Evolutionary conservation across 495 filamentous ascomycete genomes (phyloP), one percentile per base, ranked within the genome.

Genomic region (Hypoxylon intermedium): DNA sequence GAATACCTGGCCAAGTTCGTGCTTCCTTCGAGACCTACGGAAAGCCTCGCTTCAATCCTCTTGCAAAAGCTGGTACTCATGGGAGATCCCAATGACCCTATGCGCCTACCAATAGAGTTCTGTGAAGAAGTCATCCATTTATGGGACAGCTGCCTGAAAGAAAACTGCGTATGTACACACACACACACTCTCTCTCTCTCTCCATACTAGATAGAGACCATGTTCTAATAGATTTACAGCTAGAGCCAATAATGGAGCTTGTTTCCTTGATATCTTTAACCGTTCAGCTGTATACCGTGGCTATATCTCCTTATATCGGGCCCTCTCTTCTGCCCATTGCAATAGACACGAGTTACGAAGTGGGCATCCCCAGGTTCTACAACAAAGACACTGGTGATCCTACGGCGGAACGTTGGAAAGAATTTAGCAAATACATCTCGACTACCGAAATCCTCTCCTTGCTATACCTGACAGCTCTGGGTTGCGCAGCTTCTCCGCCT

Each of bases 191-290:
- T n/a, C n/a, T n/a, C n/a, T n/a, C n/a, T n/a, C n/a, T n/a, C n/a
- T 9, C n/a, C 33, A 18, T 23, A 5, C 42, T 23, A 19, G 1
- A 11, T 15, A 9, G 9, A 11, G 36, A 11, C 9, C 18, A 12
- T 6, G 15, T 34, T 34, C 64, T 65, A 9, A 68, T 33, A 9
- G 21, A 13, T 15, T 42, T 31, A 47, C 69, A 79, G 67, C 68
- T 78, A 28, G 68, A 58, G 6, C 78, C 79, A 4, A 75, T 82
- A 21, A 74, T 72, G 55, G 72, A 79, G 33, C 62, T 82, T 0
- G 70, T 73, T 6, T 63, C 72, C 12, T 67, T 82, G 9, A 40
- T 77, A 6, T 49, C 60, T 6, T 74, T 76, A 42, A 72, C 70
- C 5, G 48, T 80, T 7, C 70, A 76, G 46, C 52, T 79, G 13